phyloP scores from a whole-genome alignment of 2,329 filamentous ascomycete genomes.

The Microcera coccophila region DNA sequence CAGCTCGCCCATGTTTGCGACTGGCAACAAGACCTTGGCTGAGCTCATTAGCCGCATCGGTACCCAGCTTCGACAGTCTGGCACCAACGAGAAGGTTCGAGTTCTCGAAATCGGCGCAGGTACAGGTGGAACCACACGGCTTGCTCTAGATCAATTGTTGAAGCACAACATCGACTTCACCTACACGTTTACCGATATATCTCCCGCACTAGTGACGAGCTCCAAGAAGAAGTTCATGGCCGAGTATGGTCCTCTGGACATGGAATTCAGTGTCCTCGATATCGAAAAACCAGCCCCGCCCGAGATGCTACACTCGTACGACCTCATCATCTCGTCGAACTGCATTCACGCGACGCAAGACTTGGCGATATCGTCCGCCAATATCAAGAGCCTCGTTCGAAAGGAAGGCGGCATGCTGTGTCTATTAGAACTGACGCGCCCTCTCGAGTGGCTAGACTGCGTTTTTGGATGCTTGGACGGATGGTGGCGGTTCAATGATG shows the following conservation, averaged over 20 bases:
- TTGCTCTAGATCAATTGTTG: constrained; percentile 27
- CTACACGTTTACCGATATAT: constrained; percentile 44
- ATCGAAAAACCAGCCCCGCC: constrained; percentile 24
- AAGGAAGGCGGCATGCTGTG: too few species aligned
- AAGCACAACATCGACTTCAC: constrained; percentile 22
- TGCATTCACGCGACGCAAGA: constrained; percentile 35
- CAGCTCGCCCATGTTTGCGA: constrained; percentile 25
- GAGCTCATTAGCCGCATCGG: constrained; percentile 14
- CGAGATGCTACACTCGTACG: constrained; percentile 16
- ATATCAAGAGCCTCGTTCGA: constrained; percentile 24
- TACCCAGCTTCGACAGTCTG: not conserved
- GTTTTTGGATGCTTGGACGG: too few species aligned
- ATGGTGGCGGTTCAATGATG: too few species aligned
- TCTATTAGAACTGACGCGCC: too few species aligned
- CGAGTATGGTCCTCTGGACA: constrained; percentile 2
- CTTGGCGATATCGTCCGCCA: constrained; percentile 16
- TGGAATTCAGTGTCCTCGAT: constrained; percentile 29
- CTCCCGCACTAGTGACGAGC: constrained; percentile 28
- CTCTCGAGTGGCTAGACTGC: too few species aligned
- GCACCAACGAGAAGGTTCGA: constrained; percentile 24
- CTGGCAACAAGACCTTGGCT: constrained; percentile 18
- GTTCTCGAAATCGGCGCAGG: constrained; percentile 44
- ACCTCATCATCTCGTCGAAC: constrained; percentile 35
- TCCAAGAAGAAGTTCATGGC: constrained; percentile 25
- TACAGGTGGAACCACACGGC: constrained; percentile 39